Base-by-base conservation (phyloP, 2,329 filamentous ascomycete species). In the Fusarium fujikuroi region DNA sequence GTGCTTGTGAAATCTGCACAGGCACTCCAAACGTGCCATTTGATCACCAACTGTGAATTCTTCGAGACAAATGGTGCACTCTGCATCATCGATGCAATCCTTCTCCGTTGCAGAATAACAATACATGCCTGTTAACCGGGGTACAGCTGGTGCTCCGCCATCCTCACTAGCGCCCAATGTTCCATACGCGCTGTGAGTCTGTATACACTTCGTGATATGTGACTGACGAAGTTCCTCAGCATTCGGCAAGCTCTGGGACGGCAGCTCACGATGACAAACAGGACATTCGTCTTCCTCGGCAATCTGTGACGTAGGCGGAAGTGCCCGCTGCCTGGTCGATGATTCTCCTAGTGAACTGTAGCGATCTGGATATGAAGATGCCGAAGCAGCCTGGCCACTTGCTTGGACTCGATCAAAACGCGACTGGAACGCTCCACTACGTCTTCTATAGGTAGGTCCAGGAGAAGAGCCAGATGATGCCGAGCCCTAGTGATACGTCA, bases 201-300 rank as follows among this genome's bases (percentile, higher is more conserved):
- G 82, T 67, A 92, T 90, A 76, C 90, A 92, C 12, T 80, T 79
- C 36, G 83, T 85, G 65, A 92, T 90, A 74, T 92, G 90, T 36
- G 84, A 80, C 75, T 90, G 89, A 37, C 90, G 86, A 18, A 88
- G 82, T 7, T 80, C 73, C 75, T 91, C 89, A 63, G 83, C 89
- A 69, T 90, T 85, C 4, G 85, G 80, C 5, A 91, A 83, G 9
- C 79, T 80, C 23, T 85, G 84, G 4, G 89, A 87, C 1, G 93
- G 92, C 7, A 95, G 85, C 81, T 94, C 92, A 42, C 85, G 83
- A 77, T 93, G 92, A 76, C 93, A 95, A 49, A 95, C 88, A 1
- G 93, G 93, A 70, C 93, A 95, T 76, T 94, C 92, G 78, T 95
- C 93, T 78, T 95, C 93, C 79, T 95, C 93, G 10, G 86, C 85